Evolutionary conservation across 768 basidiomycete species (phyloP), one percentile per base, ranked within the genome.

Genomic region (Termitomyces titanicus): DNA sequence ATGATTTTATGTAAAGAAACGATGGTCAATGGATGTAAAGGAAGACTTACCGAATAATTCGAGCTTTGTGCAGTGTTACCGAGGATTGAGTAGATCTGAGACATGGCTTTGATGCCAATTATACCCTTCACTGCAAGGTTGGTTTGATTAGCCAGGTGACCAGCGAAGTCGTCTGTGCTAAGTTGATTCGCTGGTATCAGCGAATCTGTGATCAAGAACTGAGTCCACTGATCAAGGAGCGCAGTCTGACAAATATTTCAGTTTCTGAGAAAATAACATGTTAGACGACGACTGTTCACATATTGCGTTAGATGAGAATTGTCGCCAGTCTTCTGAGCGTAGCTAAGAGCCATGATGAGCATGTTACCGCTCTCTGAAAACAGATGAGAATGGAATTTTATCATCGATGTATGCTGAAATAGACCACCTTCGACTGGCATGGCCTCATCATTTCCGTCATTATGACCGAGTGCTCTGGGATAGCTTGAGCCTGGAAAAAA

Each of bases 51-150:
- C 31, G 73, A 78, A 58, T 81, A 82, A 57, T 79, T 79, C 8
- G 49, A 64, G 38, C 71, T 70, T 55, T 66, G 70, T 2, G 61
- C 61, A 1, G 60, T 66, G 52, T 79, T 68, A 1, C 79, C 80
- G 12, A 81, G 62, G 17, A 78, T 60, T 0, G 66, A 56, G 7
- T 76, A 74, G 33, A 88, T 83, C 57, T 82, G 70, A 2, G 80
- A 74, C 84, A 88, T 86, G 8, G 82, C 82, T 56, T 79, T 70
- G 64, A 88, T 84, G 11, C 84, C 85, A 38, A 86, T 68, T 54
- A 86, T 85, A 31, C 86, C 86, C 62, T 88, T 89, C 68, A 88
- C 82, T 6, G 85, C 86, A 24, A 87, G 73, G 61, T 86, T 87
- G 12, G 85, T 87, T 61, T 86, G 83, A 62, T 88, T 86, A 7